Conservation (phyloP, 495 filamentous ascomycete genomes). For the Parachaetomium inaequale region DNA sequence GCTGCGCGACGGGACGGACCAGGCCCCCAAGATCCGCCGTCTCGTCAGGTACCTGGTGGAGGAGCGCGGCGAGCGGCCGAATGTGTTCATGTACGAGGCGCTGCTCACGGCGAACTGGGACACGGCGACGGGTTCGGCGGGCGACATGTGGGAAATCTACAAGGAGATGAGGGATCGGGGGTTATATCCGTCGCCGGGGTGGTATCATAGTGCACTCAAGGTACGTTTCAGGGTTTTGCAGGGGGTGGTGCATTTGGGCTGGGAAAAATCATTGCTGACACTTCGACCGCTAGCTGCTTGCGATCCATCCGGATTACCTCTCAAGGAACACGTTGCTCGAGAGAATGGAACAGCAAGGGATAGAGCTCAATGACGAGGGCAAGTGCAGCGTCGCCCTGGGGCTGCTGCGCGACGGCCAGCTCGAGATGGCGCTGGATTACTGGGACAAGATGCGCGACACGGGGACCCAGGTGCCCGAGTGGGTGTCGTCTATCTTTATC, state of each 20-base stretch:
- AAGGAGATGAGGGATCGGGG: conserved; percentile 63
- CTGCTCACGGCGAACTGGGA: conserved; percentile 69
- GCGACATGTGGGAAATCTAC: conserved; percentile 55
- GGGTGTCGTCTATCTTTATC: conserved; percentile 73
- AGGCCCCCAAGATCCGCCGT: conserved; percentile 26
- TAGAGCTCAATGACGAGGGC: conserved; percentile 58
- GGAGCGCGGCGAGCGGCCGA: conserved; percentile 60
- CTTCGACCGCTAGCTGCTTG: conserved; percentile 56
- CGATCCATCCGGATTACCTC: conserved; percentile 82
- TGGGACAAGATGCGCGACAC: conserved; percentile 62
- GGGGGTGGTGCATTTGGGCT: background rate
- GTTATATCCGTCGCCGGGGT: conserved; percentile 57
- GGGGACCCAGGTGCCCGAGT: conserved; percentile 54
- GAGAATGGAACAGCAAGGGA: conserved; percentile 68
- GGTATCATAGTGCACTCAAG: conserved; percentile 70
- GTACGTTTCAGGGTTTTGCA: conserved; percentile 49
- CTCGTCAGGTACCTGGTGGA: conserved; percentile 57
- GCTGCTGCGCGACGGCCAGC: conserved; percentile 71
- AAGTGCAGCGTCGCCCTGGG: conserved; percentile 68
- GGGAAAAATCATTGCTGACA: background rate
- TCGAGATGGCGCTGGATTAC: conserved; percentile 75
- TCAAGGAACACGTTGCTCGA: conserved; percentile 66
- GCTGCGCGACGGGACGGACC: conserved; percentile 26
- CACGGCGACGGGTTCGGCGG: conserved; percentile 60
- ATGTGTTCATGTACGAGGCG: conserved; percentile 63